A percentile compares a stretch with the other conserved stretches of the same genome.
Conservation (phyloP, 208 protist species). For the Phytomonas francai region DNA sequence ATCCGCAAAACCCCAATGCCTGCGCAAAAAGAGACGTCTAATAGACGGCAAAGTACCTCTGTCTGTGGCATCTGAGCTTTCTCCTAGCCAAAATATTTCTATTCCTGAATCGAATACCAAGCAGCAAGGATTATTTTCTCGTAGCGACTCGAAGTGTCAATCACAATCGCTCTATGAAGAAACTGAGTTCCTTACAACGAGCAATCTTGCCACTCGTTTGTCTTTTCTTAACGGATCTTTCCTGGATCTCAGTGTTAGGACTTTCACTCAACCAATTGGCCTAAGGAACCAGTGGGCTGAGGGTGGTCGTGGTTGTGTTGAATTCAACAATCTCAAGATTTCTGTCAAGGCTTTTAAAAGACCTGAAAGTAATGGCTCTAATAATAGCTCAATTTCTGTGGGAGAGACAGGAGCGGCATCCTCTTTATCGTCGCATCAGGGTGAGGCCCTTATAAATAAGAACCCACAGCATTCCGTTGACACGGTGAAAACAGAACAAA, state of each 20-base stretch:
- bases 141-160: background rate
- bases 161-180: background rate
- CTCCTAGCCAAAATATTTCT: background rate
- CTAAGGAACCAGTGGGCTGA: constrained; percentile 66
- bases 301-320: constrained; percentile 47
- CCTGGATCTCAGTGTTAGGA: constrained; percentile 66
- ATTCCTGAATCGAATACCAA: background rate
- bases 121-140: background rate
- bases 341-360: constrained; percentile 24
- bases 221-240: constrained; percentile 18
- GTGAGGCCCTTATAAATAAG: background rate
- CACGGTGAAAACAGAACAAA: background rate
- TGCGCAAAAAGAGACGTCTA: background rate
- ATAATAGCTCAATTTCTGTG: background rate
- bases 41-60: background rate
- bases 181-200: background rate
- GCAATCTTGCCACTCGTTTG: background rate
- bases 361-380: background rate
- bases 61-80: background rate
- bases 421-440: background rate
- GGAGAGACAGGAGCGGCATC: background rate
- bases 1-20: background rate
- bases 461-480: background rate
- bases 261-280: constrained; percentile 60
- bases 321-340: constrained; percentile 59